These are phyloP conservation scores for Debaryomyces udenii DNA, from an alignment of 1,139 yeast species.

Conservation along the genomic window DNA sequence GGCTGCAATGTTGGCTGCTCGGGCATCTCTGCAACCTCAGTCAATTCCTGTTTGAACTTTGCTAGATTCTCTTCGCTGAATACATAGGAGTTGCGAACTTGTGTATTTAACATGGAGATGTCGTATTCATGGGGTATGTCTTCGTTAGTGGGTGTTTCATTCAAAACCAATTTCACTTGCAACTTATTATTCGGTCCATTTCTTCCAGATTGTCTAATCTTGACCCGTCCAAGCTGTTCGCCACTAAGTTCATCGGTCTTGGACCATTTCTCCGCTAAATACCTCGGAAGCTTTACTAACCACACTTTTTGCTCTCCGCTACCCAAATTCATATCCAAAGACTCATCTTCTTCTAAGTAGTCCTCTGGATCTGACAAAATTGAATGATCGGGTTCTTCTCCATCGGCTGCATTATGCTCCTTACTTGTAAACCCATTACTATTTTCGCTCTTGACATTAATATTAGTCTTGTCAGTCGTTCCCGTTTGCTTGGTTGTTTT, in stretches of 20 bases:
- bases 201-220: constrained; percentile 53
- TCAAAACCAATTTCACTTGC: constrained; percentile 60
- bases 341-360: constrained; percentile 55
- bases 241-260: constrained; percentile 65
- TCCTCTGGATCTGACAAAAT: constrained; percentile 52
- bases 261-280: constrained; percentile 82
- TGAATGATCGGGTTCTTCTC: constrained; percentile 31
- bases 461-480: neutral
- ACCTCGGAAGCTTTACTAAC: constrained; percentile 89
- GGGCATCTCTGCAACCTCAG: constrained; percentile 53
- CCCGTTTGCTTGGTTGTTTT: constrained; percentile 10
- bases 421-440: constrained; percentile 5
- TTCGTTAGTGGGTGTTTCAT: constrained; percentile 43
- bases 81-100: constrained; percentile 83
- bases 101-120: constrained; percentile 72
- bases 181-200: constrained; percentile 35
- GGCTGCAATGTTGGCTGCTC: constrained; percentile 47
- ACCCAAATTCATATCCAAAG: constrained; percentile 62
- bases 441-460: constrained; percentile 11
- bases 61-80: constrained; percentile 86
- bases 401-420: constrained; percentile 15
- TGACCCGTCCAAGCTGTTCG: constrained; percentile 78
- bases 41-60: constrained; percentile 61
- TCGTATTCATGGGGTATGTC: constrained; percentile 84
- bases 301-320: constrained; percentile 72